Evolutionary conservation across 2,329 filamentous ascomycete genomes (phyloP).

Genomic region (Cadophora sp.): DNA sequence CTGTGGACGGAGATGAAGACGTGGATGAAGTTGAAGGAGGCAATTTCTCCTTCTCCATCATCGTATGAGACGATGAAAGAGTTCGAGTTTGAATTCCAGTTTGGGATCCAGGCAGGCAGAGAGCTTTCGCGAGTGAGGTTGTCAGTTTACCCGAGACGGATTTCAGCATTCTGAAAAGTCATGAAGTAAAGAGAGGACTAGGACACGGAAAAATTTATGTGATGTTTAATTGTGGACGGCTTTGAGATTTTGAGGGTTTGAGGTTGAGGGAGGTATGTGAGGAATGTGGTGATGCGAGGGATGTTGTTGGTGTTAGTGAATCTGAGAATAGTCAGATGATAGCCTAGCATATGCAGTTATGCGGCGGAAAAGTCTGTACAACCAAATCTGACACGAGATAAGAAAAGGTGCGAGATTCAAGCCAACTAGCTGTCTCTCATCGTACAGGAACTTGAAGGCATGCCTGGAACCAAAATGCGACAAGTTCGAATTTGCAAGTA

Average conservation of each 20-base stretch:
- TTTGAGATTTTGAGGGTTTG: background rate
- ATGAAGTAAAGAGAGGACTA: background rate
- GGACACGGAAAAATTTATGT: no score
- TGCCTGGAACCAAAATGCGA: background rate
- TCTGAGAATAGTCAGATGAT: background rate
- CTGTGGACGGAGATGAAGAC: background rate
- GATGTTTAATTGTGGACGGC: background rate
- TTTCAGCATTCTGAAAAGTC: background rate
- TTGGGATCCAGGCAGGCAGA: background rate
- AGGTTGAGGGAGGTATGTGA: background rate
- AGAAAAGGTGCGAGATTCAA: background rate
- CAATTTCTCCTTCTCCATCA: background rate
- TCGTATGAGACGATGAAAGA: background rate
- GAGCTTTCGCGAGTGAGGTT: background rate
- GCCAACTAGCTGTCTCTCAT: background rate
- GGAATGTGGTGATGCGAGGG: background rate
- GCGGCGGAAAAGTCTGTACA: background rate
- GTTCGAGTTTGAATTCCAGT: background rate
- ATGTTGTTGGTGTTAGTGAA: background rate
- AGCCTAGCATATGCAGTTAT: background rate
- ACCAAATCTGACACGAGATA: slow-evolving; percentile 11
- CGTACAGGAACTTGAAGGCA: background rate
- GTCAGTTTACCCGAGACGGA: background rate
- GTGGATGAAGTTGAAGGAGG: background rate
- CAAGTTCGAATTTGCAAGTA: background rate